Percentiles rank a stretch among this genome's conserved stretches.
Conservation (phyloP, 2,329 filamentous ascomycete species). For the Coniella lustricola region DNA sequence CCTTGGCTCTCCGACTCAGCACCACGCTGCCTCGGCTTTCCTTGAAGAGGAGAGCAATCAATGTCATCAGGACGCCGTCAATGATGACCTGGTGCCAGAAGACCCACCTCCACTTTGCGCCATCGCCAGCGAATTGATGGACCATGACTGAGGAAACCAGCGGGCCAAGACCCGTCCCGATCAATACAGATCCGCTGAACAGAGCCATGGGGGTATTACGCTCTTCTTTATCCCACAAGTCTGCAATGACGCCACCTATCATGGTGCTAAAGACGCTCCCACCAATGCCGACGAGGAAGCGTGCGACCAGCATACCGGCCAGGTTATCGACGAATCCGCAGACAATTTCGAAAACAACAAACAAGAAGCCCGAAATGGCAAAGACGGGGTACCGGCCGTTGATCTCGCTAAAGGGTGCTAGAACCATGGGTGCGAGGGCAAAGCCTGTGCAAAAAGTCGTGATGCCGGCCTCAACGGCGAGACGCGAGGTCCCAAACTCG, state of each 20-base stretch:
- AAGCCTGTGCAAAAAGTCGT: conserved; percentile 80
- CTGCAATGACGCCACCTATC: conserved; percentile 85
- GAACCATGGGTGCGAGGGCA: conserved; percentile 74
- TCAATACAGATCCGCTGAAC: conserved; percentile 71
- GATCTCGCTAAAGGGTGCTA: conserved; percentile 83
- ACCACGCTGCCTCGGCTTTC: conserved; percentile 80
- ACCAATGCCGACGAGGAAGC: conserved; percentile 72
- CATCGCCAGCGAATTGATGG: conserved; percentile 39
- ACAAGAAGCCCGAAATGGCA: conserved; percentile 63
- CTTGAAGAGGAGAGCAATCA: conserved; percentile 64
- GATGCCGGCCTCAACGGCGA: conserved; percentile 67
- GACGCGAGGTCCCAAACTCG: conserved; percentile 57
- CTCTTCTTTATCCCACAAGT: conserved; percentile 71
- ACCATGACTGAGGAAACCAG: conserved; percentile 65
- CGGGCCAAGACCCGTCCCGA: conserved; percentile 75
- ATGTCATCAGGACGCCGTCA: conserved; percentile 53
- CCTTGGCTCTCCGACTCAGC: conserved; percentile 64
- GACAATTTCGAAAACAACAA: conserved; percentile 62
- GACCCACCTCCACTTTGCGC: conserved; percentile 67
- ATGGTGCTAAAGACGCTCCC: conserved; percentile 78
- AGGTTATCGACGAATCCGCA: conserved; percentile 65
- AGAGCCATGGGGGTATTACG: conserved; percentile 86
- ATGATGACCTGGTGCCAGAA: conserved; percentile 80
- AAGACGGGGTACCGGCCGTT: conserved; percentile 83
- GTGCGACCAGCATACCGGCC: conserved; percentile 65